A percentile compares a stretch with the other conserved stretches of the same genome.
phyloP scores from a whole-genome alignment of 495 filamentous ascomycete genomes.

The Aspergillus coremiiformis region DNA sequence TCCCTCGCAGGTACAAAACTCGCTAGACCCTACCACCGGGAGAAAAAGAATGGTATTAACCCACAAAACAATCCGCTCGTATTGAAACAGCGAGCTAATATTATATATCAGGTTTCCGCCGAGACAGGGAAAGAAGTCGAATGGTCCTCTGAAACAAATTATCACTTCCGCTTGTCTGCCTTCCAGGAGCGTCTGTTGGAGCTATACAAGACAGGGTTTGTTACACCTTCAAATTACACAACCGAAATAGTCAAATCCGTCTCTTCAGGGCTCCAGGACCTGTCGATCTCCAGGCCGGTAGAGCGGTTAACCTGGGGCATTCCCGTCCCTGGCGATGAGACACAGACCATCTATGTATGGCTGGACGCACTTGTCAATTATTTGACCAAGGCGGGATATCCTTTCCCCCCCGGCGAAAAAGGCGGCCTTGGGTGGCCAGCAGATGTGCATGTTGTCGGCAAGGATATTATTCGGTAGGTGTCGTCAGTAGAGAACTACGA shows the following conservation, averaged over 20 bases:
- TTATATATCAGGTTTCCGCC: constrained; percentile 47
- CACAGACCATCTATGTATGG: constrained; percentile 97
- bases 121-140: constrained; percentile 91
- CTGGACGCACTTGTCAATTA: constrained; percentile 94
- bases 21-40: constrained; percentile 72
- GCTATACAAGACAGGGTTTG: constrained; percentile 70
- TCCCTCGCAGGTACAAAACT: constrained; percentile 59
- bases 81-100: constrained; percentile 12
- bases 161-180: constrained; percentile 85
- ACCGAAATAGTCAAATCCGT: constrained; percentile 62
- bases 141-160: constrained; percentile 90
- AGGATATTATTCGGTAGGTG: constrained; percentile 75
- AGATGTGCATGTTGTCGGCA: constrained; percentile 86
- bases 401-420: constrained; percentile 61
- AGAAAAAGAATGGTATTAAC: constrained; percentile 59
- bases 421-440: constrained; percentile 71
- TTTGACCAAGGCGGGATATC: constrained; percentile 78
- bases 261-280: constrained; percentile 63
- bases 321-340: constrained; percentile 71
- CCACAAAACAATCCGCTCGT: background rate
- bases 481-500: background rate
- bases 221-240: constrained; percentile 61
- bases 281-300: constrained; percentile 79
- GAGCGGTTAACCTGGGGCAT: constrained; percentile 85
- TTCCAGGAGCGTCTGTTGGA: constrained; percentile 67